Conservation (phyloP, 2,329 filamentous ascomycete genomes). For the Fusarium metavorans region DNA sequence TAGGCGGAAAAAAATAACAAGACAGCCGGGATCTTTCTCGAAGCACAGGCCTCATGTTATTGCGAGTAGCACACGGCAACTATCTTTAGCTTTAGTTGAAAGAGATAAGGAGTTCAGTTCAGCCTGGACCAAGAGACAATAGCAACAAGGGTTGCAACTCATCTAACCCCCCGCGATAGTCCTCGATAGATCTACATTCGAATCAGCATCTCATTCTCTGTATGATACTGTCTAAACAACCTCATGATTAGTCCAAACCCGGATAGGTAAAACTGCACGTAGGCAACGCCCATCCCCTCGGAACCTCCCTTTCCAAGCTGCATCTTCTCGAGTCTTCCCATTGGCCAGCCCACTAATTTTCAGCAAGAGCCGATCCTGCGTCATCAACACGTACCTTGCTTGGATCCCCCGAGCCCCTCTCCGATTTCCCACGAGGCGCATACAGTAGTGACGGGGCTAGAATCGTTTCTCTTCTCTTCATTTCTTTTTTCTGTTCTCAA, state of each 20-base stretch:
- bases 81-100: neutral
- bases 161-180: neutral
- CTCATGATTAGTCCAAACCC: constrained; percentile 1
- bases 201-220: neutral
- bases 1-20: constrained; percentile 5
- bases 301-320: constrained; percentile 11
- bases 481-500: constrained; percentile 10
- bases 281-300: neutral
- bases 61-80: constrained; percentile 8
- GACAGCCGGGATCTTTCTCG: constrained; percentile 16
- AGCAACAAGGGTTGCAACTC: neutral
- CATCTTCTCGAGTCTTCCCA: constrained; percentile 1
- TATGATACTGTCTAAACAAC: neutral
- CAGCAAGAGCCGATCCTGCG: constrained; percentile 17
- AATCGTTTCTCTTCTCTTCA: constrained; percentile 1
- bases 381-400: constrained; percentile 10
- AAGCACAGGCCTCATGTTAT: constrained; percentile 33
- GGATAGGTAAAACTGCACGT: neutral
- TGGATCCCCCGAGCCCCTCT: neutral
- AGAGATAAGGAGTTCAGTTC: constrained; percentile 4
- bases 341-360: constrained; percentile 6
- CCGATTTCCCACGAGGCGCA: neutral
- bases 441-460: neutral
- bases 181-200: neutral
- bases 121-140: neutral